Evolutionary conservation across 495 filamentous ascomycete species (phyloP).

Genomic region (Trichoderma erinaceum): DNA sequence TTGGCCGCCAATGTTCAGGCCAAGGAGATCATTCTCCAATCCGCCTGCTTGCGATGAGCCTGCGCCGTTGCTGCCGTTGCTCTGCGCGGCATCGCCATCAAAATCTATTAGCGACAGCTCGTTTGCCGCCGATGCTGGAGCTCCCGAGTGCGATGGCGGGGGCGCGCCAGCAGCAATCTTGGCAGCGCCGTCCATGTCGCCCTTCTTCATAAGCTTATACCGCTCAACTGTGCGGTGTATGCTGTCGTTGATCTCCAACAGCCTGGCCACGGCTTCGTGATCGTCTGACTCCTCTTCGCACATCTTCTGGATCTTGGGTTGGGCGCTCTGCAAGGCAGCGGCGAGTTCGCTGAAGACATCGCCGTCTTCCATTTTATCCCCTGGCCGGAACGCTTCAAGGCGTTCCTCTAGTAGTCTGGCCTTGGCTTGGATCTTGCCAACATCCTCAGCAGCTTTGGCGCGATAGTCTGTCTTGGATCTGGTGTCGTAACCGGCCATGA

Average conservation of each 20-base stretch:
- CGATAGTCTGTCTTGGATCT: constrained; percentile 94
- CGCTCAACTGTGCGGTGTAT: constrained; percentile 95
- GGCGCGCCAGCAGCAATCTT: constrained; percentile 79
- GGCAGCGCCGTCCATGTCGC: constrained; percentile 81
- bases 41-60: constrained; percentile 23
- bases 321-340: constrained; percentile 84
- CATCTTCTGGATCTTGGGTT: constrained; percentile 98
- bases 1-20: constrained; percentile 43
- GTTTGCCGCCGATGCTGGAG: constrained; percentile 67
- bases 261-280: constrained; percentile 87
- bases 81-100: constrained; percentile 55
- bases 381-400: constrained; percentile 73
- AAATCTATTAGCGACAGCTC: constrained; percentile 94
- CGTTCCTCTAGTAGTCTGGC: constrained; percentile 89
- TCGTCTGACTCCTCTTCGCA: constrained; percentile 98
- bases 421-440: constrained; percentile 87
- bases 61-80: constrained; percentile 35
- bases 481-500: constrained; percentile 97
- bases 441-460: constrained; percentile 94
- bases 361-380: constrained; percentile 77
- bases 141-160: constrained; percentile 34
- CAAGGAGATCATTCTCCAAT: constrained; percentile 50
- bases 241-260: constrained; percentile 96
- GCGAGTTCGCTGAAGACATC: constrained; percentile 96
- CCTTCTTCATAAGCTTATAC: constrained; percentile 90